Evolutionary conservation across 805 yeast genomes (phyloP), one percentile per base, ranked within the genome.

Genomic region (Isabelozyma heimii): DNA sequence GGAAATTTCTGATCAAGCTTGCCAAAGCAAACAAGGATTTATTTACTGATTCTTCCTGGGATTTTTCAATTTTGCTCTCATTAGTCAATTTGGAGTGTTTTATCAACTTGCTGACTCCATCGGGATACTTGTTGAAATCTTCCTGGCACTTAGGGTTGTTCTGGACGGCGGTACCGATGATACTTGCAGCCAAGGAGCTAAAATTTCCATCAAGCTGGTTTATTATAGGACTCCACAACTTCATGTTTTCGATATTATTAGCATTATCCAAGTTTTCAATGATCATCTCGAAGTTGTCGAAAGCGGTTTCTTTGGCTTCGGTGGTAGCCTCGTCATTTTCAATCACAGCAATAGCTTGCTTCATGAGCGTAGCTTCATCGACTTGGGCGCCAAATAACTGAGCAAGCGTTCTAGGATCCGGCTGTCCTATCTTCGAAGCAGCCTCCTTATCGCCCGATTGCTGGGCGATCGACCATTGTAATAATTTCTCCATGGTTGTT

Each of bases 221-320:
- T n/a, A 90, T 71, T 40, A 91, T 64, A 2, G 84, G 73, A 17
- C 77, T 82, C 99, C 98, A 94, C 53, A 91, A 76, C 54, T 83
- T 81, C 74, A 91, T 63, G 58, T 86, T 87, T 54, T 88, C 92
- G 55, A 92, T 84, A 60, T 90, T 90, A 68, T 92, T 91, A 20
- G 98, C 98, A 65, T 94, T 94, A 66, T 94, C 98, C 51, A 92
- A 68, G 60, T 91, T 91, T 63, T 92, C 98, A 44, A 94, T 85
- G 45, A 92, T 73, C 92, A 91, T 90, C 65, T 92, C 97, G 60
- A 92, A 87, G 64, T 90, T 89, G 55, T 92, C 97, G 51, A 91
- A 79, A 0, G 97, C 96, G 8, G 81, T 79, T 45, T 85, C 73
- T 57, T 86, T 87, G 57, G 77, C 77, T 39, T 87, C 92, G 17